Base-by-base conservation (phyloP, 164 flowering plant species). In the Aristolochia contorta region DNA sequence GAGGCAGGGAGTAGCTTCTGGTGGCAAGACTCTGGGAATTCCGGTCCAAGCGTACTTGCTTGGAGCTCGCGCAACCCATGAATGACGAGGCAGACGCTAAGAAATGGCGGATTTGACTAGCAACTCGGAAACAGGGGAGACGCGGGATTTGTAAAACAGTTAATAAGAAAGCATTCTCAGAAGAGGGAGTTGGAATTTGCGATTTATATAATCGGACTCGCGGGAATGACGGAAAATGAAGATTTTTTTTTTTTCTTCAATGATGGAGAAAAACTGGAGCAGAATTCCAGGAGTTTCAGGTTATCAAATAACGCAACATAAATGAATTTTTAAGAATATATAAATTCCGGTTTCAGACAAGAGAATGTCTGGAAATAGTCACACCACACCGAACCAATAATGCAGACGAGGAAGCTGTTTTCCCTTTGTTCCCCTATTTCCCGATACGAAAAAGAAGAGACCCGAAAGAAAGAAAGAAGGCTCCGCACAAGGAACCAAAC, bases 51-150 rank as follows among this genome's bases (percentile, higher is more conserved):
- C 69, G 73, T 4, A 74, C 69, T 54, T 63, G 74, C 74, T 82
- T 86, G 57, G 90, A 86, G 61, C 69, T 72, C 6, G 80, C 86
- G 49, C 94, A 86, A 62, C 94, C 94, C 94, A 86, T 84, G 43
- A 15, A 16, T 21, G 32, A 48, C 7, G 43, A 37, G 43, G 43
- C 43, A 37, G 43, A 37, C 43, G 43, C 43, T 3, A 37, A 4
- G 10, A 10, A 8, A 14, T 16, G 60, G 18, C 9, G 23, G 47
- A n/a, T 16, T 16, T 16, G 24, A 49, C 27, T 7, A n/a, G 10
- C 19, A 37, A 10, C 43, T 37, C 43, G 43, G 43, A 37, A 37
- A 37, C 43, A 3, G 43, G 10, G 43, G 43, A 37, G 9, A 2
- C 30, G 30, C 30, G 43, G 43, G 43, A 8, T 37, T 37, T 37